Conservation (phyloP, 306 rosid species). For the Chamaecrista fasciculata region DNA sequence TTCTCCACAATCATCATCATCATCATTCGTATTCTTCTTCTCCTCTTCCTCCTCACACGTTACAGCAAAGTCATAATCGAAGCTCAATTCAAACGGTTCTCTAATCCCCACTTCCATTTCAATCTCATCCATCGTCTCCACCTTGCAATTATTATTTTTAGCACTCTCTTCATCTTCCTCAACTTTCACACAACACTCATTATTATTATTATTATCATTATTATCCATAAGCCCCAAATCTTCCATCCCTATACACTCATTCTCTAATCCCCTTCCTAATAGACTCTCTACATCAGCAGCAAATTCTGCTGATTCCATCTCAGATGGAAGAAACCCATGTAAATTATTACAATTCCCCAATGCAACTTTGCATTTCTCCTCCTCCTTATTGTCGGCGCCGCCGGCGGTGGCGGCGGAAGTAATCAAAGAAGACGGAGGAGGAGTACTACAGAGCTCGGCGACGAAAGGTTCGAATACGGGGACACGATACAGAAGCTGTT, state of each 20-base stretch:
- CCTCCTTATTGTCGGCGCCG: too few species aligned
- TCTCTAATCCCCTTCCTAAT: constrained; percentile 67
- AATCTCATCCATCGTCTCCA: too few species aligned
- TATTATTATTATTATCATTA: constrained; percentile 14
- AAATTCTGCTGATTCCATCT: constrained; percentile 70
- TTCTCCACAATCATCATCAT: too few species aligned
- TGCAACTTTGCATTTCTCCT: constrained; percentile 13
- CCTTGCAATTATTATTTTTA: too few species aligned
- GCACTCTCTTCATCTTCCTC: constrained; percentile 40
- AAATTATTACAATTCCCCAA: background rate
- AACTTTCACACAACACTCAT: too few species aligned
- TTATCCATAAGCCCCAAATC: constrained; percentile 67
- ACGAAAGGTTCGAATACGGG: constrained; percentile 70
- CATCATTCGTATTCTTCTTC: background rate
- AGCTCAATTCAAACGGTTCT: constrained; percentile 62
- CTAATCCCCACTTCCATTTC: constrained; percentile 43
- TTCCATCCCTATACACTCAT: constrained; percentile 76
- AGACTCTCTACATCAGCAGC: constrained; percentile 93
- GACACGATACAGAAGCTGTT: constrained; percentile 72
- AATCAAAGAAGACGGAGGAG: constrained; percentile 30
- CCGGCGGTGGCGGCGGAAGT: background rate
- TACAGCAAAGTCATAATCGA: constrained; percentile 45
- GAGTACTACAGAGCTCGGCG: constrained; percentile 38
- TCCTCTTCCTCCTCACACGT: constrained; percentile 46
- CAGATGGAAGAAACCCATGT: constrained; percentile 57